Evolutionary conservation across 179 eudicot species (phyloP).

Genomic region (Corrigiola litoralis): DNA sequence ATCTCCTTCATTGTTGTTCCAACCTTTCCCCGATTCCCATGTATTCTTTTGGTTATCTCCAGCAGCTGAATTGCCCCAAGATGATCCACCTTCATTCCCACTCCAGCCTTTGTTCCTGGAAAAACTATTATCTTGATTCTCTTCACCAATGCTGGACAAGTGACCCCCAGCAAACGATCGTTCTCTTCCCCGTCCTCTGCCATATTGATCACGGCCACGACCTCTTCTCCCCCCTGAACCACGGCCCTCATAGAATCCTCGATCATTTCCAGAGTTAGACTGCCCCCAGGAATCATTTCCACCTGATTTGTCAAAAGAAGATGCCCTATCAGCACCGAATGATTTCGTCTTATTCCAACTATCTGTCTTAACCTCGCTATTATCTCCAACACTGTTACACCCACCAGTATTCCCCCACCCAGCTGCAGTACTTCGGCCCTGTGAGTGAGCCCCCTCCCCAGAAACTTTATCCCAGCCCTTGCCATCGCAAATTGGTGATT

Average conservation of each 20-base stretch:
- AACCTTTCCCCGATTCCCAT: slow-evolving; percentile 4
- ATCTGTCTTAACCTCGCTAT: background rate
- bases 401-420: slow-evolving; percentile 17
- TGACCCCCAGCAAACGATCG: slow-evolving; percentile 28
- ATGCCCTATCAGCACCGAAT: slow-evolving; percentile 21
- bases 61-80: slow-evolving; percentile 11
- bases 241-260: slow-evolving; percentile 33
- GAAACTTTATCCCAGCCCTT: slow-evolving; percentile 25
- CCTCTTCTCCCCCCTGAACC: slow-evolving; percentile 51
- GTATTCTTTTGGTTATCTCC: background rate
- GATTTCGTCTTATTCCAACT: slow-evolving; percentile 15
- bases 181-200: slow-evolving; percentile 38
- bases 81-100: slow-evolving; percentile 15
- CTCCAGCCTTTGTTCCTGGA: slow-evolving; percentile 19
- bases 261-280: slow-evolving; percentile 26
- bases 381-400: slow-evolving; percentile 9
- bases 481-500: slow-evolving; percentile 22
- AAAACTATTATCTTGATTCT: slow-evolving; percentile 12
- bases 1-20: slow-evolving; percentile 3
- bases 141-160: slow-evolving; percentile 14
- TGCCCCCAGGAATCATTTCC: slow-evolving; percentile 27
- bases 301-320: slow-evolving; percentile 19
- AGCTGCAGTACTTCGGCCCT: background rate
- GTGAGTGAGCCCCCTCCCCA: slow-evolving; percentile 23
- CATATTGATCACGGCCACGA: slow-evolving; percentile 39